Percentiles rank a stretch among this genome's conserved stretches.
Evolutionary conservation across 768 basidiomycete species (phyloP).

Genomic region (Rhodosporidiobolus sp.): DNA sequence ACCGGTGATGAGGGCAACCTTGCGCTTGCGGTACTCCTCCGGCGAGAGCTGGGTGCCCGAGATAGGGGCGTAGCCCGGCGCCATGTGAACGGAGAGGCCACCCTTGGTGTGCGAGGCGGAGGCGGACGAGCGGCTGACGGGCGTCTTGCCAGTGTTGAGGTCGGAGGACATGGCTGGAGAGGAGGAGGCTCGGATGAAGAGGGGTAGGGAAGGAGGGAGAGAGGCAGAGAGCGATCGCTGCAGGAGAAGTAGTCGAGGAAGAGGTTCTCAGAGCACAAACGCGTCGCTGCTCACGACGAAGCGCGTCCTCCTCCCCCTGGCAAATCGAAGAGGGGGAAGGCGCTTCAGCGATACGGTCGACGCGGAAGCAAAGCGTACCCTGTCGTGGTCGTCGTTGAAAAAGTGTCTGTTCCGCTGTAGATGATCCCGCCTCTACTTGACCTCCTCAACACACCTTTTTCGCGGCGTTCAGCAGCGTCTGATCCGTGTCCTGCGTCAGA

Average conservation of each 20-base stretch:
- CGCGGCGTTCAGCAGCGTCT: slow-evolving; percentile 10
- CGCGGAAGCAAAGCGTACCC: no score
- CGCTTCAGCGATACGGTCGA: no score
- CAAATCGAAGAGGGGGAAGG: no score
- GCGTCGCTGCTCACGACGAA: no score
- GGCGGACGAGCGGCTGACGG: slow-evolving; percentile 8
- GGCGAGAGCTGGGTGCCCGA: slow-evolving; percentile 19
- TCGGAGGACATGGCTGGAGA: slow-evolving; percentile 30
- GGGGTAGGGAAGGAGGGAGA: no score
- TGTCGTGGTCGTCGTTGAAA: no score
- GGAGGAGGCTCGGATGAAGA: no score
- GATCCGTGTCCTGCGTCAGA: slow-evolving; percentile 15
- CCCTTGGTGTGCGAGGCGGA: slow-evolving; percentile 23
- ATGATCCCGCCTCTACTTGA: not conserved
- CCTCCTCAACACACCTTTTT: slow-evolving; percentile 16
- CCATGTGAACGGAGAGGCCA: slow-evolving; percentile 28
- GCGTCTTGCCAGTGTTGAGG: slow-evolving; percentile 14
- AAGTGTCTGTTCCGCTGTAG: no score
- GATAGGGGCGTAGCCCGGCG: slow-evolving; percentile 4
- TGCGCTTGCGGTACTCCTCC: slow-evolving; percentile 81
- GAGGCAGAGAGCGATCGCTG: no score
- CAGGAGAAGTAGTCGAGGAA: no score
- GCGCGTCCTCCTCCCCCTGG: no score
- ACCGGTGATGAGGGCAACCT: slow-evolving; percentile 92
- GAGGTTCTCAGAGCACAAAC: no score